Evolutionary conservation across 2,329 filamentous ascomycete species (phyloP), one percentile per base, ranked within the genome.

Genomic region (Exophiala calicioides): DNA sequence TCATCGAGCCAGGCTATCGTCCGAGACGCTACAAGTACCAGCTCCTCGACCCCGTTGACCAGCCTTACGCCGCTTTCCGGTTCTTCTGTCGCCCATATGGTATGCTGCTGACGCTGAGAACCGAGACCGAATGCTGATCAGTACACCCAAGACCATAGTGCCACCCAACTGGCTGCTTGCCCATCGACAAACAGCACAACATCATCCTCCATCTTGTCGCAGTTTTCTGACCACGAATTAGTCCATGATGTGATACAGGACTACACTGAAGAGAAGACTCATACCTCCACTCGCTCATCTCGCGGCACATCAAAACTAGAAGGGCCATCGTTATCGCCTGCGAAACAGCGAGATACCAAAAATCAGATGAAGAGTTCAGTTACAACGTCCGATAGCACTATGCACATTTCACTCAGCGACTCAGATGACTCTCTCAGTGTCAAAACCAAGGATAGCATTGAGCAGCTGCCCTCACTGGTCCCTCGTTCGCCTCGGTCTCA

Each of bases 41-140:
- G 1, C 65, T 78, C 13, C 59, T 76, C 15, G 74, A 78, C 57
- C 66, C 73, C 1, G 41, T 70, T 5, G 71, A 77, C 52, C 58
- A 66, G 53, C 75, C 75, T 2, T 76, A 72, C 49, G 73, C 65
- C 3, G 70, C 61, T 1, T 75, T 78, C 50, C 61, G 65, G 10
- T 59, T 58, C 43, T 52, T 49, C 18, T 58, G 39, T 35, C 50
- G 55, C n/a, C 42, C 42, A 29, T 27, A 41, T 37, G 50, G 50
- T 50, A n/a, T 49, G 44, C 34, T 21, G 16, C 12, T 30, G 15
- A 5, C 9, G 15, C 9, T 4, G 21, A 12, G 39, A 35, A 19
- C 34, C 6, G 19, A 32, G 30, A 9, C 8, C 6, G 9, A 8
- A 10, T 26, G 15, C 29, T 47, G 18, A 44, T 13, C 7, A 47